phyloP scores from a whole-genome alignment of 2,329 filamentous ascomycete genomes.

The Diaporthe longicolla region DNA sequence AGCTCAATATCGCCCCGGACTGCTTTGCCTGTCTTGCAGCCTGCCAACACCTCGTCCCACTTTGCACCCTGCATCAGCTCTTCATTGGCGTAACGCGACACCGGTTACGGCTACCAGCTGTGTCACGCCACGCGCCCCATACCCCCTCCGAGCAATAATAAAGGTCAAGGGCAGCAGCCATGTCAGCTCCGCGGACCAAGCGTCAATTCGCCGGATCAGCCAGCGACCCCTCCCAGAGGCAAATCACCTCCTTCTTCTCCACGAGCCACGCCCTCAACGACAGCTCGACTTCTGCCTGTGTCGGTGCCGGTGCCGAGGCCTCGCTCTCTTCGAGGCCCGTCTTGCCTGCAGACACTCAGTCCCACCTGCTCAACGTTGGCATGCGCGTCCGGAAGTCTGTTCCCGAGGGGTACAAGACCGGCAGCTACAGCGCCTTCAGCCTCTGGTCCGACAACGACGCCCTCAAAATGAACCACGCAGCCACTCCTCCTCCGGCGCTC shows the following conservation, averaged over 20 bases:
- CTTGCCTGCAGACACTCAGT: constrained; percentile 78
- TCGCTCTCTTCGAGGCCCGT: constrained; percentile 51
- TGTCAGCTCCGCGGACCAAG: constrained; percentile 71
- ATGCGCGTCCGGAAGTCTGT: constrained; percentile 96
- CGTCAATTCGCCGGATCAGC: constrained; percentile 73
- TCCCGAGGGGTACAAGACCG: constrained; percentile 93
- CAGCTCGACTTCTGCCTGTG: constrained; percentile 43
- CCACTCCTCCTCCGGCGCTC: constrained; percentile 39
- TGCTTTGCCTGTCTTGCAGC: constrained; percentile 22
- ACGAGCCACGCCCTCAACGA: constrained; percentile 36
- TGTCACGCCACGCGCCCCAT: constrained; percentile 18
- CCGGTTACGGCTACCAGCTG: constrained; percentile 34
- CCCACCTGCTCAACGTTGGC: constrained; percentile 89
- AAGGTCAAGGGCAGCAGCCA: constrained; percentile 49
- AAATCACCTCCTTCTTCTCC: constrained; percentile 76
- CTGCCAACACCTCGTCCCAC: constrained; percentile 30
- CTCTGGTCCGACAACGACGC: constrained; percentile 61
- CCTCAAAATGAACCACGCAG: constrained; percentile 43
- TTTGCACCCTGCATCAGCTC: constrained; percentile 13
- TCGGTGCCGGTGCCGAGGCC: constrained; percentile 49
- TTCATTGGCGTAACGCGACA: constrained; percentile 35
- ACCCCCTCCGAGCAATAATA: constrained; percentile 5
- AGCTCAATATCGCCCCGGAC: constrained; percentile 9
- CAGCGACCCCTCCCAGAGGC: constrained; percentile 70
- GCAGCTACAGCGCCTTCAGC: constrained; percentile 65